Percentiles rank a stretch among this genome's conserved stretches.
Conservation (phyloP, 176 grass and related monocot species). For the Thalia dealbata region DNA sequence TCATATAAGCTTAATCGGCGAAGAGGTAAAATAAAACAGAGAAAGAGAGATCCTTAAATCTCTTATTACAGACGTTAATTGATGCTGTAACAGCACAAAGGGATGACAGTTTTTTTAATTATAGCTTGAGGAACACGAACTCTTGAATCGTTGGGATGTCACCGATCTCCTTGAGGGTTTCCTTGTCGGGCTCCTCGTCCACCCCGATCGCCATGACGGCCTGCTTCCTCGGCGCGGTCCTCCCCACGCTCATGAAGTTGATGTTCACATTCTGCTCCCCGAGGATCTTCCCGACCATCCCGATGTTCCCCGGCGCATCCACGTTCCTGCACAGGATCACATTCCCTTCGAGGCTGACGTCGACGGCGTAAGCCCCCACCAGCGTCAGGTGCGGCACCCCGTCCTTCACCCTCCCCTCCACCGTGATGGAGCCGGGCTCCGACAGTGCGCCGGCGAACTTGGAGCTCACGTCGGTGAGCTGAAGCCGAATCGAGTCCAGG, state of each 20-base stretch:
- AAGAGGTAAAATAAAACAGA: too few species aligned
- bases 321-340: constrained; percentile 3
- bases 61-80: too few species aligned
- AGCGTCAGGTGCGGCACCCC: background rate
- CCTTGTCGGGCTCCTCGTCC: background rate
- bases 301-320: background rate
- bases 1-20: too few species aligned
- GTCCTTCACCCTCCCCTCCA: constrained; percentile 7
- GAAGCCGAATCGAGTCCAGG: background rate
- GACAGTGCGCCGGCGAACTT: constrained; percentile 2
- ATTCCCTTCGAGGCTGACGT: constrained; percentile 8
- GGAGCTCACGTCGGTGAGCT: background rate
- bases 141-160: background rate
- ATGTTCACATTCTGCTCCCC: constrained; percentile 5
- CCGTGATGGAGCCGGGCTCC: background rate
- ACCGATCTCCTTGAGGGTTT: constrained; percentile 10
- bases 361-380: background rate
- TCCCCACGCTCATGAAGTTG: constrained; percentile 2
- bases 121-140: constrained; percentile 8
- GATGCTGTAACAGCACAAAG: too few species aligned
- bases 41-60: too few species aligned
- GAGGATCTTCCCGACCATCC: background rate
- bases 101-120: too few species aligned
- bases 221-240: background rate
- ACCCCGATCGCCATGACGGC: constrained; percentile 6